Base-by-base conservation (phyloP, 140 eudicot genomes). In the Flaveria floridana region DNA sequence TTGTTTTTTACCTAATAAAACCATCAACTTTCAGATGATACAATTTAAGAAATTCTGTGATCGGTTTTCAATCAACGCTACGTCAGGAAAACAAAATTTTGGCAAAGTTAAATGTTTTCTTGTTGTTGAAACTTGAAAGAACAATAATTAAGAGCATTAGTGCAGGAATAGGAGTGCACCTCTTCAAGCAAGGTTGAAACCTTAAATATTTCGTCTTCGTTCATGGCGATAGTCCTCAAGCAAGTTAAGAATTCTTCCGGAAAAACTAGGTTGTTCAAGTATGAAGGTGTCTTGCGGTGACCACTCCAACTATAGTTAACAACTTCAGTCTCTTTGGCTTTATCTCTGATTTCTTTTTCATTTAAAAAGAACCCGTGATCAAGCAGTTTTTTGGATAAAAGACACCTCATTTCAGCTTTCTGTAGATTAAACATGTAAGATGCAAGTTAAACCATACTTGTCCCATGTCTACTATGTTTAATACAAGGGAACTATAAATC, bases 351-450 rank as follows among this genome's bases (percentile, higher is more conserved):
- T 76, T 80, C 92, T 66, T 77, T 85, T 75, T 75, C 73, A 26
- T 56, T 18, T 4, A 80, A 76, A 56, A 84, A 94, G 74, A 94
- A 87, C 9, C 99, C 99, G 39, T 63, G 85, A 79, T 86, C 78
- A 25, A 94, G 91, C 80, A 91, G 77, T 28, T 72, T 87, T 81
- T 83, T 88, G 15, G 95, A 88, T 79, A 91, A 78, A 76, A 91
- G 95, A 80, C 96, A 94, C 86, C 96, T 87, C 87, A 91, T 82
- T 64, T 94, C 99, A 21, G 90, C 92, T 79, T 83, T 94, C 99
- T 94, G 97, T 25, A 71, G 61, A 73, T 71, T 26, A 28, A 39
- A 67, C n/a, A 55, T 28, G 12, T 44, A 46, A 6, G 41, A 57
- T 30, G 23, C 69, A 76, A 67, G 57, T 71, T 58, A 68, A 66